Percentiles rank a stretch among this genome's conserved stretches.
phyloP scores from a whole-genome alignment of 2,329 filamentous ascomycete genomes.

The Leptographium radiaticola region DNA sequence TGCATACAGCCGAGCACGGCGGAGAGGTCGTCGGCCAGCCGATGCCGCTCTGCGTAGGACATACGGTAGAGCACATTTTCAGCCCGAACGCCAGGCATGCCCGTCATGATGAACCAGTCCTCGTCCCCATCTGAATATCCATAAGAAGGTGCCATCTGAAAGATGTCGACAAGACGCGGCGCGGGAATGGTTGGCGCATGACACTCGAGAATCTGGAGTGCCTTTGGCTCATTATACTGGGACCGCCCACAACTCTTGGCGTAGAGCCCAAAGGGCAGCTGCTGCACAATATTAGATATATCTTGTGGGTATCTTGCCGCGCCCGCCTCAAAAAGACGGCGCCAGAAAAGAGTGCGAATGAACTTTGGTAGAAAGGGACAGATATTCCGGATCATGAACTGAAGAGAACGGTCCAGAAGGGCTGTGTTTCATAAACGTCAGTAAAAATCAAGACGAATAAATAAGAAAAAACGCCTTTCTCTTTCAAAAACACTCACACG shows the following conservation, averaged over 20 bases:
- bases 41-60: neutral
- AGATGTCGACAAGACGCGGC: neutral
- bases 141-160: neutral
- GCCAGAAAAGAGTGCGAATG: neutral
- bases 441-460: neutral
- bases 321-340: neutral
- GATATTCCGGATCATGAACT: neutral
- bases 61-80: constrained; percentile 1
- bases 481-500: neutral
- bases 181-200: neutral
- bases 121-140: neutral
- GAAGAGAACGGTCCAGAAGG: neutral
- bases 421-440: neutral
- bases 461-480: neutral
- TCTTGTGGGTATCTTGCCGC: neutral
- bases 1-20: neutral
- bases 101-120: constrained; percentile 1
- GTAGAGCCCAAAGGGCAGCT: constrained; percentile 1
- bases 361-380: neutral
- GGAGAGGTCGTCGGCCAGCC: neutral
- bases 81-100: neutral
- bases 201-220: neutral
- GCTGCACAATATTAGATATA: neutral
- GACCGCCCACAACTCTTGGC: neutral
- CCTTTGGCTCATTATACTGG: neutral